Evolutionary conservation across 371 early-diverging fungal species (phyloP).

Genomic region (Capillidium rhysosporum): DNA sequence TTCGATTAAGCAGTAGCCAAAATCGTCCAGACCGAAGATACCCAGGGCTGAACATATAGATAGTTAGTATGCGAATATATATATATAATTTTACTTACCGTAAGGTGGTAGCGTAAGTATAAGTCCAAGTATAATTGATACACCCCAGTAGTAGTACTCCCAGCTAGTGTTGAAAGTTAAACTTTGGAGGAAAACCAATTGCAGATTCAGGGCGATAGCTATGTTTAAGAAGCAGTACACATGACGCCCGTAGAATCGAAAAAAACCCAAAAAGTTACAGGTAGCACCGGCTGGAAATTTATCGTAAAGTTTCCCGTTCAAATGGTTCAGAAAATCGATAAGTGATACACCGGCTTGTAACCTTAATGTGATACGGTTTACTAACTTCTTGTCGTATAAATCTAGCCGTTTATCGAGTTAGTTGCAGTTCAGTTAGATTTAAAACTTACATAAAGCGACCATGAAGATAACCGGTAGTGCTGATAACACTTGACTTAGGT

Average conservation of each 20-base stretch:
- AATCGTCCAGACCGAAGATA: no score
- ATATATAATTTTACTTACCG: background rate
- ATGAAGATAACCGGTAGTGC: no score
- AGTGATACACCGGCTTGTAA: background rate
- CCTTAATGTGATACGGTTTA: background rate
- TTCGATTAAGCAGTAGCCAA: no score
- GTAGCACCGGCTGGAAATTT: background rate
- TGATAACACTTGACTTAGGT: no score
- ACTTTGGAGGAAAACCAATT: background rate
- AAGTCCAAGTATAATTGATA: background rate
- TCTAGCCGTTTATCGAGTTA: no score
- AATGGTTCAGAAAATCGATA: background rate
- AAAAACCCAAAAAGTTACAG: constrained; percentile 1
- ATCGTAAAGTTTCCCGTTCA: no score
- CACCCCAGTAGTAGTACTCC: background rate
- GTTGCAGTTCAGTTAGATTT: no score
- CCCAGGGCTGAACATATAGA: no score
- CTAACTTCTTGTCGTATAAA: background rate
- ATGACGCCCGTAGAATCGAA: background rate
- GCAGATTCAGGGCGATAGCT: constrained; percentile 1
- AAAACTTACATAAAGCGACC: no score
- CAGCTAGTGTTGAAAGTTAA: background rate
- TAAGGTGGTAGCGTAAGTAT: background rate
- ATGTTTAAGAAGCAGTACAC: constrained; percentile 2
- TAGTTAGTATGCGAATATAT: no score